phyloP scores from a whole-genome alignment of 306 rosid genomes.

The Cucumis melo region DNA sequence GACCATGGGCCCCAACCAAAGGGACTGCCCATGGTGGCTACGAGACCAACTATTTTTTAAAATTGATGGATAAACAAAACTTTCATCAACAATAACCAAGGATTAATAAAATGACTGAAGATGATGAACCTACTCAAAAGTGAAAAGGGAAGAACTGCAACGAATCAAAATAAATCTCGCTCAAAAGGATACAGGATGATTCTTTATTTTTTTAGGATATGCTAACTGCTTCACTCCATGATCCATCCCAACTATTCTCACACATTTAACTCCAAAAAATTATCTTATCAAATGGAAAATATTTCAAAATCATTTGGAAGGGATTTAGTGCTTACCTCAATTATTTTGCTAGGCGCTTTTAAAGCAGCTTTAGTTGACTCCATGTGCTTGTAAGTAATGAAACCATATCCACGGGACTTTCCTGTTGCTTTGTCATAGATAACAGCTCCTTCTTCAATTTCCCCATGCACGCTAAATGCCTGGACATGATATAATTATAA shows the following conservation, averaged over 20 bases:
- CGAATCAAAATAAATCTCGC: background rate
- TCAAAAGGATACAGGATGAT: background rate
- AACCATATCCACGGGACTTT: slow-evolving; percentile 75
- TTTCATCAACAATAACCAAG: background rate
- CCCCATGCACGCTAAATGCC: slow-evolving; percentile 71
- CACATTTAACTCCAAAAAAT: background rate
- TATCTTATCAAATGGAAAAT: background rate
- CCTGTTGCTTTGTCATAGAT: slow-evolving; percentile 48
- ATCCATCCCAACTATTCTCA: background rate
- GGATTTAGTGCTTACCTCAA: slow-evolving; percentile 41
- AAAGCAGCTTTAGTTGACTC: slow-evolving; percentile 64
- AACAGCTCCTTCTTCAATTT: slow-evolving; percentile 77
- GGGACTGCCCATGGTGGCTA: background rate
- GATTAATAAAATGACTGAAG: background rate
- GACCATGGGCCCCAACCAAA: background rate
- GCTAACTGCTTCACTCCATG: background rate
- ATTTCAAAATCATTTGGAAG: background rate
- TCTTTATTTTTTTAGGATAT: background rate
- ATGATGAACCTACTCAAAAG: background rate
- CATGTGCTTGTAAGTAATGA: slow-evolving; percentile 57
- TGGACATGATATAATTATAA: slow-evolving; percentile 7
- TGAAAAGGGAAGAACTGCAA: background rate
- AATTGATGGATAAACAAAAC: background rate
- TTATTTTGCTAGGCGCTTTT: slow-evolving; percentile 63
- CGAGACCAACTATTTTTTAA: background rate